Base-by-base conservation (phyloP, 148 eudicot genomes). In the Rhododendron mucronatum region DNA sequence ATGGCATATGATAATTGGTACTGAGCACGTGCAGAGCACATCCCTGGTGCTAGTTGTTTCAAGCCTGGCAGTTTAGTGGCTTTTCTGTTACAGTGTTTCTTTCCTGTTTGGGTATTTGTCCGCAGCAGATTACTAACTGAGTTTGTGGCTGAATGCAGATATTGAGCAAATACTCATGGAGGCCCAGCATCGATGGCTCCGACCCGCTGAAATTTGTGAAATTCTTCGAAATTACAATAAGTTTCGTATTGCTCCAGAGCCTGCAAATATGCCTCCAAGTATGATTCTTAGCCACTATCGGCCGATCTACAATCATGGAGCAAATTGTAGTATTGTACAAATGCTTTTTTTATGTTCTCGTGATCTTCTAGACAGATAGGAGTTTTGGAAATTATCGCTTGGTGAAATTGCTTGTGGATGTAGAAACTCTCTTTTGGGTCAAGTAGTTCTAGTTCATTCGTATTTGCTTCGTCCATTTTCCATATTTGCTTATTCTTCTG, bases 101-200 rank as follows among this genome's bases (percentile, higher is more conserved):
- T 13, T 78, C 30, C 37, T 28, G 75, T 30, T 74, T 78, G 78
- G 35, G 33, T 14, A 12, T 7, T 84, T 79, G 53, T 77, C 39
- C 14, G 15, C 74, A 37, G 79, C 45, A 28, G 47, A 73, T 35
- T 83, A 76, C 75, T 84, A 41, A 86, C 75, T 78, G 23, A 82
- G n/a, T 86, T 41, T 47, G 23, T 85, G 75, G 37, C 84, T 39
- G 33, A 78, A 39, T 89, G 93, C 93, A 95, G 98, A 93, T 88
- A 91, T 95, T 85, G 91, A 90, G 82, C 94, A 93, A 87, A 88
- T 94, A 86, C 93, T 93, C 82, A 75, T 57, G 85, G 96, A 94
- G 88, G 96, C 96, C 74, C 95, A 92, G 83, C 93, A 91, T 87
- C 94, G 98, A 82, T 95, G 98, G 98, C 86, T 95, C 84, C 95